A percentile compares a stretch with the other conserved stretches of the same genome.
Conservation (phyloP, 1,284 basidiomycete species). For the Cutaneotrichosporon sp. region DNA sequence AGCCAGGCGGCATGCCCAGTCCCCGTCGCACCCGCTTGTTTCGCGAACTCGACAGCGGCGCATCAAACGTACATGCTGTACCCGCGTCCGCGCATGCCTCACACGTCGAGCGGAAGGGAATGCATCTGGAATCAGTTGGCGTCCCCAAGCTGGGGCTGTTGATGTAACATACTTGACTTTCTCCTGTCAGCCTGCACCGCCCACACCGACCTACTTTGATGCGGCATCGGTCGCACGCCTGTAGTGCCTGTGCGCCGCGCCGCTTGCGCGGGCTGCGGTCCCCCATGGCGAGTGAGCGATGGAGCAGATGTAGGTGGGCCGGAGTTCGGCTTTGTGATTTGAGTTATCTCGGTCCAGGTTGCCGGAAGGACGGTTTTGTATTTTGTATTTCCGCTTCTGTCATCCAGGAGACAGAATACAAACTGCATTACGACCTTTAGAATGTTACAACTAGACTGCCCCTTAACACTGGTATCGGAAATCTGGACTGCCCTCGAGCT, state of each 20-base stretch:
- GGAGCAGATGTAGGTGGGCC: too few relatives aligned
- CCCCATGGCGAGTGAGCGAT: too few relatives aligned
- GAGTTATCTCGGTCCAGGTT: too few relatives aligned
- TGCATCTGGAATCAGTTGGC: constrained; percentile 10
- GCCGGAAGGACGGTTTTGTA: too few relatives aligned
- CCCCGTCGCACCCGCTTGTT: constrained; percentile 27
- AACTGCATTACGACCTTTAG: too few relatives aligned
- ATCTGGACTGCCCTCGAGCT: constrained; percentile 5
- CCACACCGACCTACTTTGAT: constrained; percentile 19
- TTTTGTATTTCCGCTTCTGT: too few relatives aligned
- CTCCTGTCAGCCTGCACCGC: constrained; percentile 1
- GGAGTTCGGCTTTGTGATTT: too few relatives aligned
- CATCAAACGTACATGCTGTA: constrained; percentile 23
- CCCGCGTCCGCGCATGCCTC: constrained; percentile 16
- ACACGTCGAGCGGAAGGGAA: constrained; percentile 16
- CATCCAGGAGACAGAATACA: too few relatives aligned
- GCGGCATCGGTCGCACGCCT: constrained; percentile 31
- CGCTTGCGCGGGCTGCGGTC: background rate
- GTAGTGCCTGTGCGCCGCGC: constrained; percentile 8
- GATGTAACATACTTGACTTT: constrained; percentile 14
- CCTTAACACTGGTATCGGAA: constrained; percentile 17
- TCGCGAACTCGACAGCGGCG: constrained; percentile 26
- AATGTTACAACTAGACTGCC: background rate
- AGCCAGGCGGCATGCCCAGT: background rate
- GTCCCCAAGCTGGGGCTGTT: background rate